phyloP scores from a whole-genome alignment of 305 asterid species.

The Solanum hybrid region DNA sequence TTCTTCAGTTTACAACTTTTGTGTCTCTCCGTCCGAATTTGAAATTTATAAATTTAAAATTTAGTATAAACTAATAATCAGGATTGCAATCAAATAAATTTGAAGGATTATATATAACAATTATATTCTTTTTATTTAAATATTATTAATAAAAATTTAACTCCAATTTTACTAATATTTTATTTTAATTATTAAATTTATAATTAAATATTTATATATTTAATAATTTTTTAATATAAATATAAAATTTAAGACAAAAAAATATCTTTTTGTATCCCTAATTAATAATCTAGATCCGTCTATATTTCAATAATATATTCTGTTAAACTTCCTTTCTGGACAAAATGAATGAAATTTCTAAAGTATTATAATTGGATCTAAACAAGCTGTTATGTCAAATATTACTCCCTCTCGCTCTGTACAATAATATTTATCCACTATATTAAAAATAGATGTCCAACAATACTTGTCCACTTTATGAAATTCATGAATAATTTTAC shows the following conservation, averaged over 20 bases:
- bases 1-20: slow-evolving; percentile 1
- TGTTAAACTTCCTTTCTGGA: background rate
- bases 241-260: background rate
- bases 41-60: background rate
- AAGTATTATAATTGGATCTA: background rate
- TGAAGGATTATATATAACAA: background rate
- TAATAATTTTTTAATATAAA: no score
- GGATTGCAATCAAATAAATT: no score
- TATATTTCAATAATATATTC: background rate
- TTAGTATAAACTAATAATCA: no score
- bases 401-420: background rate
- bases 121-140: background rate
- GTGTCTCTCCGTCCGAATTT: fast-evolving
- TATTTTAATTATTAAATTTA: background rate
- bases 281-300: background rate
- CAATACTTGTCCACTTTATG: no score
- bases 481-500: no score
- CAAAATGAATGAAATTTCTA: background rate
- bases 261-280: background rate
- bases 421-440: no score
- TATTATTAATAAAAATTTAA: background rate
- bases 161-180: no score
- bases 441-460: no score
- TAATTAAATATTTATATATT: background rate
- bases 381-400: background rate